Evolutionary conservation across 257 asterid genomes (phyloP), one percentile per base, ranked within the genome.

Genomic region (Oldenlandia corymbosa): DNA sequence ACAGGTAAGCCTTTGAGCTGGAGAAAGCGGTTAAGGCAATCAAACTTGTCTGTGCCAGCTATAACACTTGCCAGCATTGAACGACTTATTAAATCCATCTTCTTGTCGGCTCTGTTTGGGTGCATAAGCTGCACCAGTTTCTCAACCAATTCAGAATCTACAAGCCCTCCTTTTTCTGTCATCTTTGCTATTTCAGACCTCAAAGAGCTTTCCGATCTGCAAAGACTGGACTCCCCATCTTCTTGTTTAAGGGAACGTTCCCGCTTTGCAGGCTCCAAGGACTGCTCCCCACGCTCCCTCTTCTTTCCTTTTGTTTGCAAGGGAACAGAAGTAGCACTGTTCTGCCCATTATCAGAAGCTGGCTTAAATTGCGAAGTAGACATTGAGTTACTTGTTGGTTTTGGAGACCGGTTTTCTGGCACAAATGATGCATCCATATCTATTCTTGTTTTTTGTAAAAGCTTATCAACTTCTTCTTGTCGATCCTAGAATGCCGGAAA

Each of bases 231-330:
- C 69, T 73, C 93, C 56, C 75, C 66, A 47, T 81, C 96, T 41
- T 89, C 97, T 31, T 68, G 43, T 76, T 83, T 89, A 18, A 73
- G 59, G 28, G 84, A 54, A 42, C 89, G 90, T 60, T 79, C 99
- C 21, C 94, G 86, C 75, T 89, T 92, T 56, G 73, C 65, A 54
- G 87, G 80, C 21, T 90, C 96, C 17, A 75, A 47, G 60, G 76
- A 68, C 31, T 80, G 89, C 67, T 89, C 95, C 27, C 84, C 91
- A 76, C 95, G 80, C 72, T 89, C 99, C 78, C 99, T 82, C 79
- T 87, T 92, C 81, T 81, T 92, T 52, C 93, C 95, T 78, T 83
- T 89, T 24, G 63, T 66, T 60, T 86, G 97, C 63, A 92, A 70
- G 69, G 84, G 86, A 60, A 74, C 68, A 28, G 90, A 80, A 62